A percentile compares a stretch with the other conserved stretches of the same genome.
Evolutionary conservation across 495 filamentous ascomycete species (phyloP).

Genomic region (Penicillium subrubescens): DNA sequence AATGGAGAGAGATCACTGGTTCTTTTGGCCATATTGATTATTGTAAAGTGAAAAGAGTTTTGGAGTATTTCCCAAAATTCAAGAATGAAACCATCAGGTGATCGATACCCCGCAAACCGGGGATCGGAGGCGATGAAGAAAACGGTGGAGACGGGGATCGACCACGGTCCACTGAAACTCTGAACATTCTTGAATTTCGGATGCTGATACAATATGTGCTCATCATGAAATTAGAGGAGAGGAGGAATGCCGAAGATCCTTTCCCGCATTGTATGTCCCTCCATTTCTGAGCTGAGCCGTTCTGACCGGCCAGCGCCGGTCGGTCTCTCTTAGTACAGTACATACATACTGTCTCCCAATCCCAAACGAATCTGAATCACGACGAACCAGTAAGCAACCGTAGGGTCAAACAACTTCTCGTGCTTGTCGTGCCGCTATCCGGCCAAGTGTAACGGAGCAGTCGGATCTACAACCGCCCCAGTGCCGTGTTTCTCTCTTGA

Average conservation of each 20-base stretch:
- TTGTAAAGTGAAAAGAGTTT: background rate
- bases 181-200: background rate
- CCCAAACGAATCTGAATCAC: conserved; percentile 10
- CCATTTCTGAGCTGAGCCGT: background rate
- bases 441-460: conserved; percentile 10
- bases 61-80: background rate
- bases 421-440: conserved; percentile 9
- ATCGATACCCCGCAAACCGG: conserved; percentile 28
- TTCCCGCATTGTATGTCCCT: conserved; percentile 2
- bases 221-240: background rate
- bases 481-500: background rate
- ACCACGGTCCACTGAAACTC: conserved; percentile 20
- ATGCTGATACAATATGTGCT: background rate
- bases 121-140: conserved; percentile 9
- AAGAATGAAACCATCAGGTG: conserved; percentile 22
- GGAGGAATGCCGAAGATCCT: conserved; percentile 8
- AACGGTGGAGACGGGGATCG: conserved; percentile 26
- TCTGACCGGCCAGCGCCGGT: background rate
- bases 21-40: background rate
- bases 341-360: background rate
- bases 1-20: background rate
- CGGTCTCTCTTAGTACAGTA: background rate
- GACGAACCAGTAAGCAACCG: conserved; percentile 17
- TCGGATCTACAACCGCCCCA: background rate
- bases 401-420: conserved; percentile 5